Conservation (phyloP, 805 yeast genomes). For the Millerozyma miso region DNA sequence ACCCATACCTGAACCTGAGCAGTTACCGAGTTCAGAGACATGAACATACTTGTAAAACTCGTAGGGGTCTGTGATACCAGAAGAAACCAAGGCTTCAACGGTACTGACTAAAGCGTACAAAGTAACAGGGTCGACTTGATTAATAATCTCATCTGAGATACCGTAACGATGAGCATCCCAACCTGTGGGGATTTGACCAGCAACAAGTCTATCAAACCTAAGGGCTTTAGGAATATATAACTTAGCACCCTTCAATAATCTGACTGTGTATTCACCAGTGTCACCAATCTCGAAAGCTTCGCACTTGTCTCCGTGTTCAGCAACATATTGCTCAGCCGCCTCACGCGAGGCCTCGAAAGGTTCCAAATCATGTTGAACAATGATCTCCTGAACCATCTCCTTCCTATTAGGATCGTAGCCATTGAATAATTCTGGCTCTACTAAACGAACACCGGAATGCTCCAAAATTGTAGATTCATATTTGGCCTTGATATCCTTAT, state of each 20-base stretch:
- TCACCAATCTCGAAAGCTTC: constrained; percentile 87
- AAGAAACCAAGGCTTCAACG: constrained; percentile 85
- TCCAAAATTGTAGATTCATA: constrained; percentile 86
- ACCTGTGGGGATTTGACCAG: constrained; percentile 97
- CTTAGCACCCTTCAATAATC: constrained; percentile 87
- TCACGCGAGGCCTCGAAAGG: constrained; percentile 93
- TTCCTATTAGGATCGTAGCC: constrained; percentile 96
- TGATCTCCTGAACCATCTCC: constrained; percentile 90
- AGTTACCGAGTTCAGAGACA: constrained; percentile 97
- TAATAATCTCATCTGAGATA: constrained; percentile 85
- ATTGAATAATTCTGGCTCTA: constrained; percentile 90
- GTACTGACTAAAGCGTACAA: constrained; percentile 90
- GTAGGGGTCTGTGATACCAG: constrained; percentile 98
- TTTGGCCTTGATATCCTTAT: constrained; percentile 85
- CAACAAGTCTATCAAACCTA: constrained; percentile 69
- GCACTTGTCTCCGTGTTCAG: constrained; percentile 89
- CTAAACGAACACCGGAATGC: constrained; percentile 94
- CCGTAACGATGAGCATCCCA: constrained; percentile 97
- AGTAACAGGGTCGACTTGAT: constrained; percentile 96
- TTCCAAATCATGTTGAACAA: constrained; percentile 93
- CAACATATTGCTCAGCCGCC: constrained; percentile 91
- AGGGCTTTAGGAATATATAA: constrained; percentile 87
- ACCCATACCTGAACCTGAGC: constrained; percentile 99
- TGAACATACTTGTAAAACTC: constrained; percentile 98
- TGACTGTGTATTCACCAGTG: constrained; percentile 88